Evolutionary conservation across 1,284 basidiomycete genomes (phyloP).

Genomic region (Peniophora sp.): DNA sequence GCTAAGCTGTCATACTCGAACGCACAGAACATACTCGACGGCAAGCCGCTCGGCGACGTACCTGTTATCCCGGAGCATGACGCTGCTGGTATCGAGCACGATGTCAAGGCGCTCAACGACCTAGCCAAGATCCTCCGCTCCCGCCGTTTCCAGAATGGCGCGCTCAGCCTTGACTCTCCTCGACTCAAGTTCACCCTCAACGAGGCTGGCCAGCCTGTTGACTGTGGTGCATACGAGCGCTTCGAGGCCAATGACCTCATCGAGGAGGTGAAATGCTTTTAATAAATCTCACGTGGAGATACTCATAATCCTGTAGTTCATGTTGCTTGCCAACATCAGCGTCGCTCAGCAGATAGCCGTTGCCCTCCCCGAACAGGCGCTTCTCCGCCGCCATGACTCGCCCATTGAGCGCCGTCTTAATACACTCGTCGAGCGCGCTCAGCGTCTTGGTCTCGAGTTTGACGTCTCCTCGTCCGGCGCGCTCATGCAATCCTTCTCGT

Average conservation of each 20-base stretch:
- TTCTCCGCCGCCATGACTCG: conserved; percentile 88
- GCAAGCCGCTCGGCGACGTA: conserved; percentile 48
- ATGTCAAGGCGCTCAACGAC: conserved; percentile 64
- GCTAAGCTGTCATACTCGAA: conserved; percentile 81
- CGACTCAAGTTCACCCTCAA: conserved; percentile 79
- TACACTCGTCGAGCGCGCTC: conserved; percentile 72
- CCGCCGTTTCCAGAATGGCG: conserved; percentile 76
- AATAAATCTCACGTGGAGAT: conserved; percentile 1
- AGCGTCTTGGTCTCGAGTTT: conserved; percentile 76
- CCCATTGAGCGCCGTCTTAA: conserved; percentile 88
- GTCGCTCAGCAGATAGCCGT: conserved; percentile 92
- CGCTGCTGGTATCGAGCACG: conserved; percentile 59
- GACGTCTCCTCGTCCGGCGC: conserved; percentile 77
- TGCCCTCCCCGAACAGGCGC: conserved; percentile 89
- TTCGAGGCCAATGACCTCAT: conserved; percentile 77
- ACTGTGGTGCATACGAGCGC: conserved; percentile 62
- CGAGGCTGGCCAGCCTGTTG: conserved; percentile 74
- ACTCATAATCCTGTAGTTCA: conserved; percentile 52
- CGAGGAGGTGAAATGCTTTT: conserved; percentile 64
- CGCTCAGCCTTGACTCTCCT: conserved; percentile 67
- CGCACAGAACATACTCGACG: conserved; percentile 79
- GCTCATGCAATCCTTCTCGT: conserved; percentile 78
- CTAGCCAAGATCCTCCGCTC: conserved; percentile 71
- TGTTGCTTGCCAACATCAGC: conserved; percentile 86
- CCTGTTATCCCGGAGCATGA: conserved; percentile 52